phyloP scores from a whole-genome alignment of 352 stramenopile genomes.

The Globisporangium barbulae region DNA sequence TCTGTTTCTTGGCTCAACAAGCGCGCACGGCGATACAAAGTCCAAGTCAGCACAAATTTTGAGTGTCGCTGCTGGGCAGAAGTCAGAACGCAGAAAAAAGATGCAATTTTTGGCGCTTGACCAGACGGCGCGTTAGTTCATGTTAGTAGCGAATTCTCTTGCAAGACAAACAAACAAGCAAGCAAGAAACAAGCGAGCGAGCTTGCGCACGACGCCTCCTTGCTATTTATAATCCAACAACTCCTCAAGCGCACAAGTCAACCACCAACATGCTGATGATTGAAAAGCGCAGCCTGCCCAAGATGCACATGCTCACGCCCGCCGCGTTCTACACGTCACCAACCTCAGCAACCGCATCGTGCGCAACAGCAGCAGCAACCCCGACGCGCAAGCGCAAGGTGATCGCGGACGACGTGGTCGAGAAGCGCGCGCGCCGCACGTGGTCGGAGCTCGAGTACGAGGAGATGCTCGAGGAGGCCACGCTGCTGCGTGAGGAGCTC shows the following conservation, averaged over 20 bases:
- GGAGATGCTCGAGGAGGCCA: constrained; percentile 66
- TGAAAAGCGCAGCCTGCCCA: constrained; percentile 15
- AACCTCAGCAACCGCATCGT: background rate
- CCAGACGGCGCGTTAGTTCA: background rate
- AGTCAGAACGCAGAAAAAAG: no score
- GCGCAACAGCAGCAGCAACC: background rate
- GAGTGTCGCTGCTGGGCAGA: no score
- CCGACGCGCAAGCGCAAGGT: constrained; percentile 51
- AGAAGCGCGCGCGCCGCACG: constrained; percentile 47
- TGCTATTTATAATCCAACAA: constrained; percentile 6
- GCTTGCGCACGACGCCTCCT: background rate
- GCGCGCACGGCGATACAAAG: no score
- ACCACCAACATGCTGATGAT: constrained; percentile 11
- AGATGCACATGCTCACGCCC: constrained; percentile 14
- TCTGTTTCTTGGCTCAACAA: no score
- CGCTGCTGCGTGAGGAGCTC: constrained; percentile 62
- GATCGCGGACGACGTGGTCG: constrained; percentile 24
- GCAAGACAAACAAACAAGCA: background rate
- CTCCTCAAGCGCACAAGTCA: background rate
- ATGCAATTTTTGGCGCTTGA: background rate
- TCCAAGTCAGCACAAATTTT: no score
- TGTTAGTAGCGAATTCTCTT: background rate
- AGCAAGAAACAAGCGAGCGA: background rate
- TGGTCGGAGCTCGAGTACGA: constrained; percentile 76
- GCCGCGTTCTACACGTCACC: constrained; percentile 5